Percentiles rank a stretch among this genome's conserved stretches.
Evolutionary conservation across 176 grass and related monocot species (phyloP).

Genomic region (Dactylis glomerata): DNA sequence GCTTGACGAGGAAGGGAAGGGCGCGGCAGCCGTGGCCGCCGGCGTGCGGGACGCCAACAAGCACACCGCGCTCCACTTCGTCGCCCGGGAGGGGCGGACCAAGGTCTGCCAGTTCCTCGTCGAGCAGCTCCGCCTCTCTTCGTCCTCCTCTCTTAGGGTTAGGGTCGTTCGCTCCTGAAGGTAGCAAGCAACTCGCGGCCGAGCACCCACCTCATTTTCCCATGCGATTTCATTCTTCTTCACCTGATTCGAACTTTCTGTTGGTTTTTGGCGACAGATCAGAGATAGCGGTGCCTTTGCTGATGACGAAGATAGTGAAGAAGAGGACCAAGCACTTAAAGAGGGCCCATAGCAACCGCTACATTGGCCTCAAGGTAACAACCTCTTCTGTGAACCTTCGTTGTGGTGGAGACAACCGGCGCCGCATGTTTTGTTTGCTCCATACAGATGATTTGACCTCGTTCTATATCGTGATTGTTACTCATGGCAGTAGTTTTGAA

Average conservation of each 20-base stretch:
- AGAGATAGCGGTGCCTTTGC: conserved; percentile 86
- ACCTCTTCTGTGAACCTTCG: too few species aligned
- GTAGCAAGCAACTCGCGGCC: neutral
- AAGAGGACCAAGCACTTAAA: conserved; percentile 58
- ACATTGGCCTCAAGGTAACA: too few species aligned
- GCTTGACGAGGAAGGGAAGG: too few species aligned
- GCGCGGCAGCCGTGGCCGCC: too few species aligned
- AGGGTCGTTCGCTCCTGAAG: neutral
- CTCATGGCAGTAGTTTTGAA: neutral
- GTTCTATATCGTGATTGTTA: neutral
- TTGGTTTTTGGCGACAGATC: neutral
- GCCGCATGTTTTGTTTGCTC: too few species aligned
- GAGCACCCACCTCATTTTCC: neutral
- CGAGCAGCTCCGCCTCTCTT: conserved; percentile 45
- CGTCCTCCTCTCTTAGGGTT: neutral
- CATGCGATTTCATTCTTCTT: neutral
- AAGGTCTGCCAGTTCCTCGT: conserved; percentile 78
- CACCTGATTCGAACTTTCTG: neutral
- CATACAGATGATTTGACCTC: neutral
- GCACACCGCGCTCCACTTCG: conserved; percentile 84
- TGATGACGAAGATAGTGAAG: conserved; percentile 81
- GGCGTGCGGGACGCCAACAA: conserved; percentile 92
- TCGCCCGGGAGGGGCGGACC: conserved; percentile 61
- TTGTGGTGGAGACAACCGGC: too few species aligned
- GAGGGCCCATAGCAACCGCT: conserved; percentile 58